Conservation (phyloP, 2,329 filamentous ascomycete genomes). For the Sclerotinia minor region DNA sequence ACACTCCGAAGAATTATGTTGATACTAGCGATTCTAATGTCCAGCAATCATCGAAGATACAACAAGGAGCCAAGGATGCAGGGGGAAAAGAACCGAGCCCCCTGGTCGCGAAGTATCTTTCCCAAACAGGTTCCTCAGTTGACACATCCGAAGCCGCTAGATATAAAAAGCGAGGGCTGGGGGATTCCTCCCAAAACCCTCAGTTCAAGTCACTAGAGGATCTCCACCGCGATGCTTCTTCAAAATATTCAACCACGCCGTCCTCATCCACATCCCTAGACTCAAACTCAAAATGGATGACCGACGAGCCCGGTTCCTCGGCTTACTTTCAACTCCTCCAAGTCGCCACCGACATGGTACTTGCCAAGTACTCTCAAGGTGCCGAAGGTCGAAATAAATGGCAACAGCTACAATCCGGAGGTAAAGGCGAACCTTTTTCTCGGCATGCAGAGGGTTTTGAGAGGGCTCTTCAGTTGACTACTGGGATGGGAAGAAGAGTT, state of each 20-base stretch:
- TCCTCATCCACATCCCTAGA: background rate
- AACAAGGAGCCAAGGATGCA: background rate
- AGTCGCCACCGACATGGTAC: conserved; percentile 38
- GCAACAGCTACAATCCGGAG: conserved; percentile 54
- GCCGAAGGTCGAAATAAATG: conserved; percentile 50
- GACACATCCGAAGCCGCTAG: background rate
- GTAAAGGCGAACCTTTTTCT: conserved; percentile 55
- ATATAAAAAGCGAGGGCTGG: background rate
- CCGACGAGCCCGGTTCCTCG: conserved; percentile 36
- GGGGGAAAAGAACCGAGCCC: background rate
- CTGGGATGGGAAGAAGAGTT: conserved; percentile 48
- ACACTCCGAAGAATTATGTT: background rate
- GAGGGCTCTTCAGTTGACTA: conserved; percentile 48
- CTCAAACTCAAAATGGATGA: conserved; percentile 26
- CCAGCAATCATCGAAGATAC: background rate
- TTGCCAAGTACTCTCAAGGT: conserved; percentile 8
- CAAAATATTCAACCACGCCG: background rate
- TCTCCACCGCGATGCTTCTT: background rate
- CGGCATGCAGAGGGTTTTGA: conserved; percentile 50
- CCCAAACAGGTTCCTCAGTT: background rate
- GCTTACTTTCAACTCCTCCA: conserved; percentile 38
- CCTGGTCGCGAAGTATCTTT: background rate
- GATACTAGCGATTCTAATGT: background rate
- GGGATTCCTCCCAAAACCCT: background rate
- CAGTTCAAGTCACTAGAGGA: background rate